A percentile compares a stretch with the other conserved stretches of the same genome.
phyloP scores from a whole-genome alignment of 2,329 filamentous ascomycete species.

The Pyricularia pennisetigena region DNA sequence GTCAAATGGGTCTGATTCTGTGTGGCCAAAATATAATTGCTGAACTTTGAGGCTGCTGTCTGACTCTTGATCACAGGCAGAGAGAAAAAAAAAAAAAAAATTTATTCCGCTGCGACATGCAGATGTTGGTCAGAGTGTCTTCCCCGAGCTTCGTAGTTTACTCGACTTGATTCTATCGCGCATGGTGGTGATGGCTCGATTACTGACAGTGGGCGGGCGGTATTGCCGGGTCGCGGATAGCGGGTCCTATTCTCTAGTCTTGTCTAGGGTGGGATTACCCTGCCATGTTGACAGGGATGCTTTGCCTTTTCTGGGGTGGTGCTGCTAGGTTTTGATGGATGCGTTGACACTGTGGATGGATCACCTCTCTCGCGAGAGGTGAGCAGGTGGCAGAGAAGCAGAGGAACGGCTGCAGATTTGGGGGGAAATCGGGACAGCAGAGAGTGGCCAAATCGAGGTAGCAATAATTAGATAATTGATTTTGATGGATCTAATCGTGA shows the following conservation, averaged over 20 bases:
- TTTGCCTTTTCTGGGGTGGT: constrained; percentile 8
- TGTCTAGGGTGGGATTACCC: not conserved
- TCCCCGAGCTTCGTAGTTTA: not conserved
- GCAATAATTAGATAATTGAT: not conserved
- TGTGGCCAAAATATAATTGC: not conserved
- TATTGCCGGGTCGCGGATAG: not conserved
- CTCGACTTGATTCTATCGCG: not conserved
- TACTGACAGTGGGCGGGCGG: not conserved
- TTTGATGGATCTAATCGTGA: constrained; percentile 1
- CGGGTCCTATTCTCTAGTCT: not conserved
- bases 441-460: constrained; percentile 6
- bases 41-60: not conserved
- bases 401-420: constrained; percentile 18
- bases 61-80: not conserved
- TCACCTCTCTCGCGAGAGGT: constrained; percentile 18
- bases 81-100: not conserved
- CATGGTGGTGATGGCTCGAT: not conserved
- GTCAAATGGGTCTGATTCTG: not conserved
- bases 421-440: constrained; percentile 9
- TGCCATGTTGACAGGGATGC: not conserved
- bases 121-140: not conserved
- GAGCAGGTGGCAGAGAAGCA: constrained; percentile 13
- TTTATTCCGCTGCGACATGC: not conserved
- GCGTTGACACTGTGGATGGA: constrained; percentile 13
- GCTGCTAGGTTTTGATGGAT: constrained; percentile 15